phyloP scores from a whole-genome alignment of 2,329 filamentous ascomycete genomes.

The Pestalotiopsis sp. region DNA sequence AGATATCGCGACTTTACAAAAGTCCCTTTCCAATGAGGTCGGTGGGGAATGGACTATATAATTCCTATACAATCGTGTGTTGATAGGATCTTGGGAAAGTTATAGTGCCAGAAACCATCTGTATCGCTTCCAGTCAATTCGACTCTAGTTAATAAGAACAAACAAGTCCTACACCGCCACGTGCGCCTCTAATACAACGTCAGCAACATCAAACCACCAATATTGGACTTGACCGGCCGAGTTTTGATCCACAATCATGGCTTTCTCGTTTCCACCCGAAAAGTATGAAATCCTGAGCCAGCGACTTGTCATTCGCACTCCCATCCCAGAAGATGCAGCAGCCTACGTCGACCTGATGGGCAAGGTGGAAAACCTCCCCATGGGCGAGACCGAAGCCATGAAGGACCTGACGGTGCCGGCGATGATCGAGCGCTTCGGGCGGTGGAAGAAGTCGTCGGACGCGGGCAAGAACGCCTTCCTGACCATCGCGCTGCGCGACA shows the following conservation, averaged over 20 bases:
- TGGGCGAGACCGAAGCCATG: neutral
- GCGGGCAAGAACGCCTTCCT: conserved; percentile 2
- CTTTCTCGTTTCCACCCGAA: conserved; percentile 2
- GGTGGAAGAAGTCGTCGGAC: neutral
- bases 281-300: neutral
- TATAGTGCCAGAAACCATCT: neutral
- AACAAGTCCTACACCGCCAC: no score
- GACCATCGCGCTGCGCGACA: conserved; percentile 2
- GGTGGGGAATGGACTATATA: neutral
- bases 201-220: neutral
- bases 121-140: neutral
- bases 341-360: neutral
- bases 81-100: neutral
- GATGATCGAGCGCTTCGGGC: neutral
- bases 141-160: no score
- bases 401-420: neutral
- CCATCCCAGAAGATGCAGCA: neutral
- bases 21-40: neutral
- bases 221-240: neutral
- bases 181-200: no score
- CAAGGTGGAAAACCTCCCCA: conserved; percentile 7
- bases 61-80: neutral
- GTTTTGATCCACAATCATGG: neutral
- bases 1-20: neutral
- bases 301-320: neutral